Evolutionary conservation across 208 protist genomes (phyloP), one percentile per base, ranked within the genome.

Genomic region (Trypanosoma boissoni): DNA sequence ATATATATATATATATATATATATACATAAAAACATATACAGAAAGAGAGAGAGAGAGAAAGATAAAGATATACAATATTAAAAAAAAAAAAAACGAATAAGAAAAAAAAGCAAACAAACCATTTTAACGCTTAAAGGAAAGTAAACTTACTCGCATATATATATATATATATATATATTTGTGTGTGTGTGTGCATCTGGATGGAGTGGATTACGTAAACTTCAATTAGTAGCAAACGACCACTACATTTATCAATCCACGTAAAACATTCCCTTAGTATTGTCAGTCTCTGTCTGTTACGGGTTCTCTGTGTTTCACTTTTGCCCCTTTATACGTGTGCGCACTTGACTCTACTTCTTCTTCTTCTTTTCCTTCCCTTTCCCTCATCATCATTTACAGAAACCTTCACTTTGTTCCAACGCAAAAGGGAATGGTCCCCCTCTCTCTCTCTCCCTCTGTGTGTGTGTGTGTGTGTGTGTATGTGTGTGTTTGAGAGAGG

Each of bases 1-100:
- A n/a, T n/a, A n/a, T n/a, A n/a, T n/a, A n/a, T n/a, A n/a, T n/a
- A n/a, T n/a, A n/a, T n/a, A n/a, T n/a, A n/a, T n/a, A 23, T 41
- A 37, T n/a, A 26, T 59, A 5, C 54, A 46, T 18, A 46, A 49
- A 58, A 59, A 57, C 18, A n/a, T n/a, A n/a, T n/a, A n/a, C n/a
- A 62, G 34, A 62, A 46, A 46, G 45, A 45, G 45, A 57, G 26
- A 45, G 5, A 24, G 37, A 50, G 36, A 23, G 6, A 58, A 32
- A 32, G 28, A 20, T n/a, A n/a, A n/a, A 26, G 14, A 39, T 14
- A 63, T 27, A 20, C 3, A 42, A 37, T 12, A 39, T 4, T 10
- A 63, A 26, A 63, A 21, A 44, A 21, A 45, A 58, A 18, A 34
- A 58, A 24, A 66, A 54, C 29, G 2, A 48, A 12, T 41, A 61